A percentile compares a stretch with the other conserved stretches of the same genome.
phyloP scores from a whole-genome alignment of 805 yeast genomes.

The Wickerhamomyces rabaulensis region DNA sequence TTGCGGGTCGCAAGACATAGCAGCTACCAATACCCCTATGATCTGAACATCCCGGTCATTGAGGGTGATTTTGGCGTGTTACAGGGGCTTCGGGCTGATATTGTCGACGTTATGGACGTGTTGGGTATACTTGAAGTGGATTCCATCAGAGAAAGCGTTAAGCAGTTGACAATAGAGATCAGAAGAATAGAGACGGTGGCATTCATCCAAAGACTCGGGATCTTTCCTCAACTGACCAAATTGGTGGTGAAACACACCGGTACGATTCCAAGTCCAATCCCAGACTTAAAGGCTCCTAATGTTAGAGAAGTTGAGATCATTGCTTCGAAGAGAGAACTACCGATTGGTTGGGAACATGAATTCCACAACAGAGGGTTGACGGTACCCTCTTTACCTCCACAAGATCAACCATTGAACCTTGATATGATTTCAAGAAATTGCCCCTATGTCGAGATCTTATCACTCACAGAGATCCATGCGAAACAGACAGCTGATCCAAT shows the following conservation, averaged over 20 bases:
- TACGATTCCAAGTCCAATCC: background rate
- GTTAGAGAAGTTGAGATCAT: background rate
- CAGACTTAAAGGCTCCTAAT: background rate
- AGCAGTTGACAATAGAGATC: background rate
- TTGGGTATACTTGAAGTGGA: background rate
- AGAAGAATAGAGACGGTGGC: background rate
- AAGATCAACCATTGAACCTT: background rate
- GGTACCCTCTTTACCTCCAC: background rate
- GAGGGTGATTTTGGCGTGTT: background rate
- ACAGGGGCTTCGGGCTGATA: background rate
- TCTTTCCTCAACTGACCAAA: background rate
- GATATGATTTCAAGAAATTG: background rate
- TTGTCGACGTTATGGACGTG: background rate
- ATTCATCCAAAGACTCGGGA: background rate
- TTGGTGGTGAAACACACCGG: background rate
- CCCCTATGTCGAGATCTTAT: background rate
- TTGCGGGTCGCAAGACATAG: background rate
- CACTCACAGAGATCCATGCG: background rate
- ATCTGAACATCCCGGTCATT: background rate
- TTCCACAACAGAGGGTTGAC: background rate
- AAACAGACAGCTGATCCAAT: background rate
- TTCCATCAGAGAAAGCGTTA: background rate
- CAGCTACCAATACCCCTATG: background rate
- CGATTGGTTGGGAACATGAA: background rate
- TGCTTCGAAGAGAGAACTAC: background rate